Evolutionary conservation across 2,329 filamentous ascomycete species (phyloP).

Genomic region (Parafenestella ontariensis): DNA sequence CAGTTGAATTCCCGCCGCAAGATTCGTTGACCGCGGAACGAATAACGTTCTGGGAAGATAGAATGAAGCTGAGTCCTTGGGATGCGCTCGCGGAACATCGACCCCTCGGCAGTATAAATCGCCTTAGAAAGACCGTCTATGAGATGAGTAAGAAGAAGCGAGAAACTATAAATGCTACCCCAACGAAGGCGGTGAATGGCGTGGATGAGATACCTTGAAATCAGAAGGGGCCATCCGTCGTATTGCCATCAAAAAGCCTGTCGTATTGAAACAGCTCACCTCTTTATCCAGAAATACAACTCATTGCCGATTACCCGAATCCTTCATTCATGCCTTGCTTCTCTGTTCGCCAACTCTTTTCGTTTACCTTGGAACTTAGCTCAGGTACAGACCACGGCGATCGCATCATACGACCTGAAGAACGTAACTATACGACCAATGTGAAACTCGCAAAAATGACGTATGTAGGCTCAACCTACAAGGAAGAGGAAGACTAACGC

Average conservation of each 20-base stretch:
- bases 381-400: too few relatives aligned
- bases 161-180: constrained; percentile 28
- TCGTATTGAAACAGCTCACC: background rate
- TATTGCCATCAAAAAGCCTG: background rate
- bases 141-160: constrained; percentile 35
- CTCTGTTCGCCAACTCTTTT: background rate
- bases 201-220: constrained; percentile 31
- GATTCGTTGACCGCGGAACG: constrained; percentile 30
- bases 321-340: background rate
- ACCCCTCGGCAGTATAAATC: constrained; percentile 37
- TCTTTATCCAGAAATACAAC: background rate
- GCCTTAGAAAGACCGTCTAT: constrained; percentile 37
- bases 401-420: too few relatives aligned
- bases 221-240: background rate
- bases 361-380: too few relatives aligned
- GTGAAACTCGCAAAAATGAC: too few relatives aligned
- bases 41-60: constrained; percentile 39
- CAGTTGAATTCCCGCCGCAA: constrained; percentile 34
- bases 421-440: too few relatives aligned
- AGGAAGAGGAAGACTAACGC: background rate
- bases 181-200: constrained; percentile 13
- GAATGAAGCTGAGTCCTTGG: constrained; percentile 38
- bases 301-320: background rate
- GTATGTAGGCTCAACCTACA: too few relatives aligned
- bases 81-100: constrained; percentile 33